Base-by-base conservation (phyloP, 1,284 basidiomycete genomes). In the Apiotrichum montevideense region DNA sequence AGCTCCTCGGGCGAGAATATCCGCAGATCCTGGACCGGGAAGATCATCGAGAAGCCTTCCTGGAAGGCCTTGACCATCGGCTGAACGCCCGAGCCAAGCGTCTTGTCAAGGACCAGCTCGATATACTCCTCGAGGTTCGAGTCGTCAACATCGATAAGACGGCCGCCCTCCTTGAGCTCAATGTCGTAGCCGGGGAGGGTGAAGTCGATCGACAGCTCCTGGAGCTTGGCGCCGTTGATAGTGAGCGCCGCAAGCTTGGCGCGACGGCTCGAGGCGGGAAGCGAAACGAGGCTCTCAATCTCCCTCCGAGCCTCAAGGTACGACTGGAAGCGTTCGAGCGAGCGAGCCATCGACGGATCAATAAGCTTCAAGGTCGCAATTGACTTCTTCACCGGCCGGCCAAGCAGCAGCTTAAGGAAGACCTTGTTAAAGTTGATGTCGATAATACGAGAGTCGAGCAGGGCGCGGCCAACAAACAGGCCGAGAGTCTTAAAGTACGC, bases 371-470 rank as follows among this genome's bases (percentile, higher is more conserved):
- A 81, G 9, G 84, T 87, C n/a, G 87, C 83, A 55, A 96, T 83
- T 1, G 86, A 89, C 65, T 88, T 78, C 8, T 90, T 87, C 15
- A 98, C 82, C 34, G 88, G 85, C 68, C 91, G 87, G 47, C 89
- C 90, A 9, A 98, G 83, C 2, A 94, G 82, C 43, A 90, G 82
- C 70, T 89, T 90, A 65, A 97, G 80, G 81, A 98, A 97, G 29
- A 94, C 79, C 70, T 88, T 89, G 79, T 92, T 96, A 74, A 98
- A 86, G 48, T 90, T 87, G 66, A 98, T 80, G 75, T 98, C 96
- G 74, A 98, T 94, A 72, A 98, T 98, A 44, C 96, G 84, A 32
- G 93, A 96, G 76, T 99, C 96, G 48, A 98, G 80, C 80, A 98
- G 85, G 2, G 94, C 92, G 78, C 98, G 96, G 39, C 94, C 96